These are phyloP conservation scores for Penium margaritaceum DNA, from an alignment of 139 green algal genomes.

Conservation along the genomic window DNA sequence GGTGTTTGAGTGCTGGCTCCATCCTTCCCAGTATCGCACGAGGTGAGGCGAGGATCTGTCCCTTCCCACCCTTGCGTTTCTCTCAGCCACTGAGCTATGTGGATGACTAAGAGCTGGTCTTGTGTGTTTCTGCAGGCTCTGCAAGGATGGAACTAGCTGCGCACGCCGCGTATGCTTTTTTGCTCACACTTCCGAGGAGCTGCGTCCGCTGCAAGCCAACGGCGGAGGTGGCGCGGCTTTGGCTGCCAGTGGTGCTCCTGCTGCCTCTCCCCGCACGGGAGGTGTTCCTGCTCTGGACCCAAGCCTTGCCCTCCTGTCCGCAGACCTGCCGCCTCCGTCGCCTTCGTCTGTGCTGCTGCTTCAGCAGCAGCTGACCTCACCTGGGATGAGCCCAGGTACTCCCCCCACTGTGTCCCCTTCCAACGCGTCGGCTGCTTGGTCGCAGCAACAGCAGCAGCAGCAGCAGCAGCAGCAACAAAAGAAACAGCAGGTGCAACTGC, in stretches of 20 bases:
- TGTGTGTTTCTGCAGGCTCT: slow-evolving; percentile 53
- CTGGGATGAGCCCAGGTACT: neutral
- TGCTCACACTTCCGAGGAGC: slow-evolving; percentile 71
- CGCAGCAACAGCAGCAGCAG: slow-evolving; percentile 6
- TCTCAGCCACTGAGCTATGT: neutral
- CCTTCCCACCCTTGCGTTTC: neutral
- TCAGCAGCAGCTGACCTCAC: neutral
- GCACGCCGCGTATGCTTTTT: slow-evolving; percentile 94
- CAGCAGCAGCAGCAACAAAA: too few relatives aligned
- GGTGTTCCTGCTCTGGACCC: slow-evolving; percentile 12
- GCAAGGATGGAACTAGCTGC: slow-evolving; percentile 80
- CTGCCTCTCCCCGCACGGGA: too few relatives aligned
- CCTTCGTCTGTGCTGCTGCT: slow-evolving; percentile 31
- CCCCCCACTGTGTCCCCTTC: slow-evolving; percentile 18
- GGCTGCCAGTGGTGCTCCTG: too few relatives aligned
- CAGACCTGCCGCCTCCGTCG: slow-evolving; percentile 22
- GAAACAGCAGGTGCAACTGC: too few relatives aligned
- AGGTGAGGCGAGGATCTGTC: slow-evolving; percentile 55
- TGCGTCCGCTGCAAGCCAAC: slow-evolving; percentile 50
- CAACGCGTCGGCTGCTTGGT: neutral
- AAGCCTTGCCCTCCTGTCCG: slow-evolving; percentile 36
- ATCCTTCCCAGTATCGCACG: slow-evolving; percentile 76
- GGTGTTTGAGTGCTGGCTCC: slow-evolving; percentile 96
- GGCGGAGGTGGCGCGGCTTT: neutral
- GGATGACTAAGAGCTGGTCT: neutral